Percentiles rank a stretch among this genome's conserved stretches.
Evolutionary conservation across 2,329 filamentous ascomycete genomes (phyloP).

Genomic region (Fusarium odoratissimum): DNA sequence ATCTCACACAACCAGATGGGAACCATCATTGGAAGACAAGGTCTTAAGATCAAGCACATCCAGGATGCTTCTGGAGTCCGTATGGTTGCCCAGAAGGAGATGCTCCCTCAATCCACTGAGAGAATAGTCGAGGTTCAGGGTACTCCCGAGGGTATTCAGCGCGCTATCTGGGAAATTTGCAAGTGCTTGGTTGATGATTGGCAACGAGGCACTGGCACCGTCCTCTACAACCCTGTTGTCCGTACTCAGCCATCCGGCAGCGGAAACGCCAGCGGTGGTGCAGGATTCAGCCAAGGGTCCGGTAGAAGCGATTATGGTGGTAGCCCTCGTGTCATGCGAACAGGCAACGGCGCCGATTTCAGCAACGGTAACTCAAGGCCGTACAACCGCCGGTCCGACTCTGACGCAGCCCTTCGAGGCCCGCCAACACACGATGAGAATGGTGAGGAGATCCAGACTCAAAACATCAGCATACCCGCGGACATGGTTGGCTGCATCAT

Average conservation of each 20-base stretch:
- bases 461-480: constrained; percentile 99
- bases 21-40: constrained; percentile 96
- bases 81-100: constrained; percentile 99
- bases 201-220: constrained; percentile 95
- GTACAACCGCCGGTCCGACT: constrained; percentile 84
- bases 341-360: constrained; percentile 97
- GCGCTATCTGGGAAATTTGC: constrained; percentile 97
- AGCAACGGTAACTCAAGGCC: constrained; percentile 78
- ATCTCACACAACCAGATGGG: constrained; percentile 99
- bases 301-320: constrained; percentile 66
- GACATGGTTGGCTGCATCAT: constrained; percentile 99
- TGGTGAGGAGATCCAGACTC: constrained; percentile 96
- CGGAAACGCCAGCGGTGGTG: constrained; percentile 56
- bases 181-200: constrained; percentile 98
- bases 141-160: constrained; percentile 93
- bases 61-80: constrained; percentile 96
- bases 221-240: constrained; percentile 96
- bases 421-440: constrained; percentile 94
- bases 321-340: constrained; percentile 85
- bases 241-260: constrained; percentile 76
- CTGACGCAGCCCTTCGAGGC: constrained; percentile 81
- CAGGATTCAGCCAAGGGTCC: constrained; percentile 54
- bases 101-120: constrained; percentile 98
- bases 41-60: constrained; percentile 99
- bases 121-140: constrained; percentile 97